Conservation (phyloP, 495 filamentous ascomycete species). For the Aspergillus asperescens region DNA sequence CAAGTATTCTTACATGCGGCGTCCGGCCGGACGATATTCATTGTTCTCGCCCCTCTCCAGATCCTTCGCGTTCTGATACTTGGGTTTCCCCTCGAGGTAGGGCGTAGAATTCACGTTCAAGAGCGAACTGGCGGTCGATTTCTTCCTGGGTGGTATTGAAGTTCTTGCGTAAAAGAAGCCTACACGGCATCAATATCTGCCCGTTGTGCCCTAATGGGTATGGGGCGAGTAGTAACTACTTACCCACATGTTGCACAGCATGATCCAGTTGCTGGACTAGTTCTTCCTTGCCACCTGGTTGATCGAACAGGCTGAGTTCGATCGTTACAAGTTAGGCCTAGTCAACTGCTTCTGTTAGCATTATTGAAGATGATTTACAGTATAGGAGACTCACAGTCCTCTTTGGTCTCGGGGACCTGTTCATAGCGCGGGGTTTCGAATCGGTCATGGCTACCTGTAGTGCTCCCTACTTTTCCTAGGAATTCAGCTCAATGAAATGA, state of each 20-base stretch:
- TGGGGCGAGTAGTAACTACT: slow-evolving; percentile 16
- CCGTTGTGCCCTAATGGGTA: not conserved
- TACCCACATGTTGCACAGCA: slow-evolving; percentile 50
- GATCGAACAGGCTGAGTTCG: slow-evolving; percentile 46
- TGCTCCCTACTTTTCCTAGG: too few relatives aligned
- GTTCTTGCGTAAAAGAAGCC: slow-evolving; percentile 52
- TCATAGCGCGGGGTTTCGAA: slow-evolving; percentile 28
- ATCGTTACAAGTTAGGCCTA: slow-evolving; percentile 56
- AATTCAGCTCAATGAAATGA: too few relatives aligned
- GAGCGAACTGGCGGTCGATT: slow-evolving; percentile 51
- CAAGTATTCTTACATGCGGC: slow-evolving; percentile 33
- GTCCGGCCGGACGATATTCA: slow-evolving; percentile 41
- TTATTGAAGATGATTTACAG: not conserved
- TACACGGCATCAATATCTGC: slow-evolving; percentile 26
- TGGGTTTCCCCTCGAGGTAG: slow-evolving; percentile 54
- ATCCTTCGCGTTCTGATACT: slow-evolving; percentile 37
- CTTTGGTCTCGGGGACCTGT: slow-evolving; percentile 45
- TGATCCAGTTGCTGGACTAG: slow-evolving; percentile 54
- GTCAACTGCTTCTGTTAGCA: slow-evolving; percentile 29
- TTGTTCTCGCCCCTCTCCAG: slow-evolving; percentile 37
- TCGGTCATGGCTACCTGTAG: slow-evolving; percentile 4
- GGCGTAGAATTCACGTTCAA: slow-evolving; percentile 50
- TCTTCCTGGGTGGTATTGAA: slow-evolving; percentile 53
- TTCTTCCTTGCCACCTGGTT: slow-evolving; percentile 49
- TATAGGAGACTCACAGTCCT: slow-evolving; percentile 30